Evolutionary conservation across 495 filamentous ascomycete species (phyloP).

Genomic region (Usnea hakonensis): DNA sequence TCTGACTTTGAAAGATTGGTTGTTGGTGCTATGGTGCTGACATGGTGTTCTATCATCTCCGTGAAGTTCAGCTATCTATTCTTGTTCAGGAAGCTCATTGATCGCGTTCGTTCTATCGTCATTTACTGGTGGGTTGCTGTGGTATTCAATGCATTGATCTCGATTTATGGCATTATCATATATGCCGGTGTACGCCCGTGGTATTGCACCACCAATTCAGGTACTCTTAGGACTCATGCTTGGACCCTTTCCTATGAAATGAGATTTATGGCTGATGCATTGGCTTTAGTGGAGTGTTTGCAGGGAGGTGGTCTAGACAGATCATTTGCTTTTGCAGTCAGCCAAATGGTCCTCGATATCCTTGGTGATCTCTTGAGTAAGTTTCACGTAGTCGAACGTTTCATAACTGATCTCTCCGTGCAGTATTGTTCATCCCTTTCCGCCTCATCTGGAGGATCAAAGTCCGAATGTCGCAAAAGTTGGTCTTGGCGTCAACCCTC

Average conservation of each 20-base stretch:
- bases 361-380: constrained; percentile 22
- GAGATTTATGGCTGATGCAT: neutral
- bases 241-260: neutral
- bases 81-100: constrained; percentile 21
- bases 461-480: constrained; percentile 19
- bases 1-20: constrained; percentile 13
- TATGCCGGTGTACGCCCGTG: constrained; percentile 19
- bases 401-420: neutral
- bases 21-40: constrained; percentile 7
- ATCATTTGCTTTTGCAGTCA: constrained; percentile 5
- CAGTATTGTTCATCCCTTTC: constrained; percentile 23
- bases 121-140: constrained; percentile 23
- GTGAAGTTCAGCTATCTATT: constrained; percentile 27
- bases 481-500: constrained; percentile 20
- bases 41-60: constrained; percentile 19
- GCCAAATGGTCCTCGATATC: constrained; percentile 19
- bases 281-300: neutral
- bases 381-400: neutral
- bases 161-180: constrained; percentile 12
- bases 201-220: constrained; percentile 6
- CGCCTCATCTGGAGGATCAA: constrained; percentile 21
- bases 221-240: constrained; percentile 4
- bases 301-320: constrained; percentile 1
- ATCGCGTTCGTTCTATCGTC: constrained; percentile 15
- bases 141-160: constrained; percentile 13